Percentiles rank a stretch among this genome's conserved stretches.
Conservation (phyloP, 768 basidiomycete genomes). For the Russula brevipes region DNA sequence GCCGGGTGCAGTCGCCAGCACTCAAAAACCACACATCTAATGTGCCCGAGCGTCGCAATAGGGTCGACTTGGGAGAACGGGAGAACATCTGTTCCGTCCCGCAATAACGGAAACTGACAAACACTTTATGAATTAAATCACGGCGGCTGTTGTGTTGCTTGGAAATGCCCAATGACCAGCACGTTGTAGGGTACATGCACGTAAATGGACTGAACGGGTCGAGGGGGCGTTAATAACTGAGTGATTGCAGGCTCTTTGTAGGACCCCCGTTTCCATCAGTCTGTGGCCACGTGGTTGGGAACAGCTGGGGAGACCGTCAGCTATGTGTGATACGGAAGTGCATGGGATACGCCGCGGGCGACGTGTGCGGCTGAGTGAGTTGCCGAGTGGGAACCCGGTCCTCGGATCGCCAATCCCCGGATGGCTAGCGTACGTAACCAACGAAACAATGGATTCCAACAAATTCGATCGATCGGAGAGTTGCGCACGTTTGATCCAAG, state of each 20-base stretch:
- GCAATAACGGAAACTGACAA: no score
- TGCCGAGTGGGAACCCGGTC: slow-evolving; percentile 6
- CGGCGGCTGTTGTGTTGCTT: neutral
- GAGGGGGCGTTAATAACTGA: neutral
- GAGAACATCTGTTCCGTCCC: no score
- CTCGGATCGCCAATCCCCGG: slow-evolving; percentile 35
- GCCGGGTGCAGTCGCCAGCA: no score
- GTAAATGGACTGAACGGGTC: neutral
- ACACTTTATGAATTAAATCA: neutral
- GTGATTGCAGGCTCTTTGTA: neutral
- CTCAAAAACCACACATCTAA: no score
- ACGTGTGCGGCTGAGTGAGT: neutral
- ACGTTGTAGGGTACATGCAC: neutral
- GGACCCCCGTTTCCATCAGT: neutral
- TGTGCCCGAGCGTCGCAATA: no score
- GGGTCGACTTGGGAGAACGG: no score
- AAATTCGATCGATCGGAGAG: no score
- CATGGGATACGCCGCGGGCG: no score
- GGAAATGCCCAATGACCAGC: neutral
- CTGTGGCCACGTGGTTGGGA: neutral
- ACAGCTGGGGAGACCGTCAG: neutral
- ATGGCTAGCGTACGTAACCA: slow-evolving; percentile 38
- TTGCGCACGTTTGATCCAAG: no score
- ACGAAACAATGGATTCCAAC: no score
- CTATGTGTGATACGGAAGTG: no score